Base-by-base conservation (phyloP, 768 basidiomycete genomes). In the Astraeus odoratus region DNA sequence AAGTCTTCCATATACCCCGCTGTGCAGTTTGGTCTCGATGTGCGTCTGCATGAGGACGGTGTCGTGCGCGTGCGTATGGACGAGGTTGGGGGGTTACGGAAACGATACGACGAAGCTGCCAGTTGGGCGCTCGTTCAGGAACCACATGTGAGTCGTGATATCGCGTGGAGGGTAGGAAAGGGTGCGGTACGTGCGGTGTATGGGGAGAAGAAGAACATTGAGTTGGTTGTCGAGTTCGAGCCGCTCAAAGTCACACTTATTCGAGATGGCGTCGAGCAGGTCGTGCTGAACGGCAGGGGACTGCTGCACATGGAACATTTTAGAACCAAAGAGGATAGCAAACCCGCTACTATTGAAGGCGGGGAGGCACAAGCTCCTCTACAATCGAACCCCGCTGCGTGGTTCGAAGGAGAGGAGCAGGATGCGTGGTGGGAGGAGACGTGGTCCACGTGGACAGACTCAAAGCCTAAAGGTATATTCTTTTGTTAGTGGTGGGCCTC, bases 291-390 rank as follows among this genome's bases (percentile, higher is more conserved):
- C 56, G 91, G 88, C 2, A 75, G 81, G 31, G 88, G 89, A 1
- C 73, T 99, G 24, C 71, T 99, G 51, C 94, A 98, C 54, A 94
- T 99, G 95, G 96, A 99, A 59, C 96, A 98, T 65, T 97, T 94
- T 74, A 86, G 89, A 55, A 73, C 72, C 18, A 81, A 84, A 57
- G 64, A 66, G 43, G 57, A 49, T 1, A 73, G 71, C 23, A 63
- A 70, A 9, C 66, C 75, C 22, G 68, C 67, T 18, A 70, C 64
- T 50, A 61, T 57, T 15, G 51, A 57, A 12, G 69, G 67, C 34
- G 62, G 65, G 5, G 56, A 56, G 18, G 62, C 65, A 8, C 82
- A 86, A 57, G 68, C 63, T 3, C 77, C 79, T 1, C 53, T 87
- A 24, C 66, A 80, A 45, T 64, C 65, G 22, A 77, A 80, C 53